These are phyloP conservation scores for Parasitella parasitica DNA, from an alignment of 371 early-diverging fungal genomes.

Conservation along the genomic window DNA sequence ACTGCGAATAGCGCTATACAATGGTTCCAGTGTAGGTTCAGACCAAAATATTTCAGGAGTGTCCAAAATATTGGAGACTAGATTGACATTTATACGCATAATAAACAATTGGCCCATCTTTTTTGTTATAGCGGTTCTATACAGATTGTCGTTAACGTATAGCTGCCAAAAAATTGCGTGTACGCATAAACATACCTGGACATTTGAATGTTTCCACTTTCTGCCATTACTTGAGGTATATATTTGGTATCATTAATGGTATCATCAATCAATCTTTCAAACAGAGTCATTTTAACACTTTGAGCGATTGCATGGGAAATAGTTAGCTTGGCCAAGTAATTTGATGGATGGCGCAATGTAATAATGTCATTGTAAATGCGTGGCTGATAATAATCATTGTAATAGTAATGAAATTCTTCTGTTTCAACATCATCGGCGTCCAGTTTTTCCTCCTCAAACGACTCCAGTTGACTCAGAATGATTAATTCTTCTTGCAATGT, in stretches of 20 bases:
- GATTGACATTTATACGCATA: conserved; percentile 85
- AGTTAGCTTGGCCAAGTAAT: conserved; percentile 62
- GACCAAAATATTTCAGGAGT: conserved; percentile 89
- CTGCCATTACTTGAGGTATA: conserved; percentile 81
- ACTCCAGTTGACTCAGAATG: conserved; percentile 65
- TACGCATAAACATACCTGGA: conserved; percentile 43
- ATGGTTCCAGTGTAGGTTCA: conserved; percentile 75
- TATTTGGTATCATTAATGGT: conserved; percentile 83
- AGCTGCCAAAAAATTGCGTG: no score
- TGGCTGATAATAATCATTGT: conserved; percentile 71
- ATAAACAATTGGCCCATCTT: conserved; percentile 75
- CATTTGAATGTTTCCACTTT: conserved; percentile 78
- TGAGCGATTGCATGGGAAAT: conserved; percentile 87
- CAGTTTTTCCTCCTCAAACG: conserved; percentile 70
- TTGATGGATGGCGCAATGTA: conserved; percentile 48
- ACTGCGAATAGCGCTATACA: conserved; percentile 75
- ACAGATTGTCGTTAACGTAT: not conserved
- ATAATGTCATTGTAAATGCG: conserved; percentile 60
- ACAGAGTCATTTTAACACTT: conserved; percentile 80
- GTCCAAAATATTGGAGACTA: conserved; percentile 81
- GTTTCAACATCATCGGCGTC: conserved; percentile 77
- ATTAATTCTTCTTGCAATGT: conserved; percentile 76
- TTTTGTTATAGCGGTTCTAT: conserved; percentile 59
- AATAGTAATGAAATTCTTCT: conserved; percentile 91
- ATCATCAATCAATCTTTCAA: conserved; percentile 78